A percentile compares a stretch with the other conserved stretches of the same genome.
Conservation (phyloP, 129 eudicot species). For the Smallanthus sonchifolius region DNA sequence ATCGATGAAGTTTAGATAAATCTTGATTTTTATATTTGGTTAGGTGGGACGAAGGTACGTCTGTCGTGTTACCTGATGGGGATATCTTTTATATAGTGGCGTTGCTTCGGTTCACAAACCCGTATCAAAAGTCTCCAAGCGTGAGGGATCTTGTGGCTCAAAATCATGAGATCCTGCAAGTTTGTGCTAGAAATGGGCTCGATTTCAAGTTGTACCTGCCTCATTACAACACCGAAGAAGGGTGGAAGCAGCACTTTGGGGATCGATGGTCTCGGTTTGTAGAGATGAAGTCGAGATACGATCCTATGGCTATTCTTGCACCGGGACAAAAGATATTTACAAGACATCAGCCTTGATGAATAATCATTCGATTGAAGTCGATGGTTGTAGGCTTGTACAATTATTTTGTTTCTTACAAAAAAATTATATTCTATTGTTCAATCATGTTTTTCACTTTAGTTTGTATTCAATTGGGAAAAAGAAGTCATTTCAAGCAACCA, state of each 20-base stretch:
- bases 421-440: constrained; percentile 15
- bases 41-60: constrained; percentile 79
- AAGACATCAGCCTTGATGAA: constrained; percentile 31
- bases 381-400: constrained; percentile 34
- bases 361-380: constrained; percentile 21
- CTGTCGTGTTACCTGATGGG: constrained; percentile 58
- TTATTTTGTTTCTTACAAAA: constrained; percentile 38
- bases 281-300: constrained; percentile 53
- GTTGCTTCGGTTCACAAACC: constrained; percentile 53
- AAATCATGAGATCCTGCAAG: constrained; percentile 48
- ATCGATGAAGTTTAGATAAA: constrained; percentile 19
- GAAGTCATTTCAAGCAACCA: constrained; percentile 28
- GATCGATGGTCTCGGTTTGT: constrained; percentile 61
- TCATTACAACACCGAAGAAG: constrained; percentile 43
- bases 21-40: constrained; percentile 13
- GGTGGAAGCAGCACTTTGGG: constrained; percentile 74
- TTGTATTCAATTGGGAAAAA: constrained; percentile 28
- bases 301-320: constrained; percentile 76
- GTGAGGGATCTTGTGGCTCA: constrained; percentile 49
- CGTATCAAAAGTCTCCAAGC: constrained; percentile 45
- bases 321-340: constrained; percentile 77
- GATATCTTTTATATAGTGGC: constrained; percentile 79
- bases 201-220: constrained; percentile 70
- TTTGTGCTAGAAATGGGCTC: constrained; percentile 43
- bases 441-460: constrained; percentile 17